Base-by-base conservation (phyloP, 495 filamentous ascomycete genomes). In the Aspergillus heteromorphus region DNA sequence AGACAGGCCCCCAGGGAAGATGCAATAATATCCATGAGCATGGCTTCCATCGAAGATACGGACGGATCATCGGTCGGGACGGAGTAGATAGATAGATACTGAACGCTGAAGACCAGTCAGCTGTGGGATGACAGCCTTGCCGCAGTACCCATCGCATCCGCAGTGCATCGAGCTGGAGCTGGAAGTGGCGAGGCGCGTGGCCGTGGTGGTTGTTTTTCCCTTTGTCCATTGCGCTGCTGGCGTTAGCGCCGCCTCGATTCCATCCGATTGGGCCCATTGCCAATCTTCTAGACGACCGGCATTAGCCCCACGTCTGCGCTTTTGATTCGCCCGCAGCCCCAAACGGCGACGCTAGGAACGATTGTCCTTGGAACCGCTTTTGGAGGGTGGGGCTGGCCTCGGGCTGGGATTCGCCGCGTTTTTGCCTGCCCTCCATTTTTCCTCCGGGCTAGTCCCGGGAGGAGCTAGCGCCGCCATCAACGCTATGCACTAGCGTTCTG, bases 311-410 rank as follows among this genome's bases (percentile, higher is more conserved):
- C 49, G 17, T n/a, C 0, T 10, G 13, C 19, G 16, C 10, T 30
- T 51, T 2, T 58, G 49, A 63, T 58, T 62, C 40, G 61, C 42
- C 21, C 29, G 49, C 47, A 53, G 27, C 41, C 21, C 31, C 53
- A 65, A 71, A 73, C 70, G 70, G 70, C 55, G 60, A 66, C 68
- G 65, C 70, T 70, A 70, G 68, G 63, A 64, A 66, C 59, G 60
- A 65, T 63, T 60, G 67, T 67, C 56, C 40, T 58, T 62, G 64
- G 60, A 60, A 52, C 56, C 56, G 58, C 58, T 58, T 57, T 65
- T 55, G 59, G 54, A 53, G 45, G 45, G 30, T 48, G 52, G 55
- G 53, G 47, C 49, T 51, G 55, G 53, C 56, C 23, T 56, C 36
- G 34, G 34, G 17, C 57, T 52, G 20, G 25, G 48, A 56, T 52